phyloP scores from a whole-genome alignment of 73 alveolate species.

The Paramecium caudatum region DNA sequence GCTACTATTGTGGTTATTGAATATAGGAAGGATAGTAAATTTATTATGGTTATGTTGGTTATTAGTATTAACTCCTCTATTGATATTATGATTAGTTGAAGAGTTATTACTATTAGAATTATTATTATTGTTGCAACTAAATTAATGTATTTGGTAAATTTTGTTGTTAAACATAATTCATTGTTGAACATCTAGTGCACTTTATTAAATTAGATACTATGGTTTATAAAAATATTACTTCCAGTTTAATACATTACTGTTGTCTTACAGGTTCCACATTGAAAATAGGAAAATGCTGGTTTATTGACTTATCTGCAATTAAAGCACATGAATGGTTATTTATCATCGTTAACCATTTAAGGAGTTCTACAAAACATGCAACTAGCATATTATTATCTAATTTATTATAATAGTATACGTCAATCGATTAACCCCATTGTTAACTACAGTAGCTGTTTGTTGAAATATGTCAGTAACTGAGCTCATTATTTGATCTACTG shows the following conservation, averaged over 20 bases:
- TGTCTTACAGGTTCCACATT: constrained; percentile 11
- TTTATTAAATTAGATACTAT: constrained; percentile 13
- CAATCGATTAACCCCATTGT: background rate
- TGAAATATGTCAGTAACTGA: background rate
- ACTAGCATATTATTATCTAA: background rate
- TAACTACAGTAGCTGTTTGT: background rate
- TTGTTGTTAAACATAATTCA: background rate
- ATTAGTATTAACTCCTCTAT: background rate
- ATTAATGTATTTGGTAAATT: constrained; percentile 5
- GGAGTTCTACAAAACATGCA: constrained; percentile 20
- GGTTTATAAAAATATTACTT: background rate
- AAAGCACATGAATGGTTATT: background rate
- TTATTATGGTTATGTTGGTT: background rate
- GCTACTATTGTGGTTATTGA: background rate
- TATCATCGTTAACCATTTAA: constrained; percentile 5
- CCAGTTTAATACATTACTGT: constrained; percentile 5
- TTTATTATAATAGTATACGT: background rate
- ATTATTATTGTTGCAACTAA: background rate
- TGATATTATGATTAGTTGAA: background rate
- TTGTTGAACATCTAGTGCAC: background rate
- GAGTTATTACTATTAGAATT: background rate
- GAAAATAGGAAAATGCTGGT: background rate
- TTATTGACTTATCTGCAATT: background rate
- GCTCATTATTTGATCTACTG: background rate
- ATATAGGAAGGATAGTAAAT: background rate